phyloP scores from a whole-genome alignment of 1,139 yeast genomes.

The Hansenula lynferdii region DNA sequence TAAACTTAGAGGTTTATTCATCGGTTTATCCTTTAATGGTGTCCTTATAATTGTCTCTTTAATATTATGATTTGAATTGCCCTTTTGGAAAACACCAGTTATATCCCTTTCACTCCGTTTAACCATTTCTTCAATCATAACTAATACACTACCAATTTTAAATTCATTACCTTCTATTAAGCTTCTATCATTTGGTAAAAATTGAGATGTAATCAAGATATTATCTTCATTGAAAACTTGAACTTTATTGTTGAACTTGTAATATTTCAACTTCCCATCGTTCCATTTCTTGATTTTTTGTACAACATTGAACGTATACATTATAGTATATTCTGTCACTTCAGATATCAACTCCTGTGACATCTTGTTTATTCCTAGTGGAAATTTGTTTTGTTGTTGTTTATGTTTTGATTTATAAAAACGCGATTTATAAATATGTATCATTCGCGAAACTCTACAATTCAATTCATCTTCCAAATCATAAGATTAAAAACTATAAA shows the following conservation, averaged over 20 bases:
- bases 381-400: conserved; percentile 11
- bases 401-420: no score
- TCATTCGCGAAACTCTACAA: no score
- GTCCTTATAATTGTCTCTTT: neutral
- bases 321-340: conserved; percentile 33
- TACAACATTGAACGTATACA: conserved; percentile 40
- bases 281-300: conserved; percentile 52
- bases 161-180: no score
- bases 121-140: conserved; percentile 16
- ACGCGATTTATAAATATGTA: no score
- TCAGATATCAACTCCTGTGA: conserved; percentile 26
- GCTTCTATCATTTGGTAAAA: conserved; percentile 20
- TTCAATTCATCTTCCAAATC: no score
- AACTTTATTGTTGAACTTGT: conserved; percentile 42
- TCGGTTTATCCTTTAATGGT: neutral
- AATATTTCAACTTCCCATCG: conserved; percentile 47
- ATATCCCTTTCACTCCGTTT: conserved; percentile 13
- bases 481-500: no score
- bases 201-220: conserved; percentile 33
- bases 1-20: neutral
- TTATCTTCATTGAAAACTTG: conserved; percentile 39
- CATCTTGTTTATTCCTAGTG: conserved; percentile 11
- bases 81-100: conserved; percentile 10
- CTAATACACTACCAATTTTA: conserved; percentile 19
- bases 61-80: neutral